Percentiles rank a stretch among this genome's conserved stretches.
Evolutionary conservation across 768 basidiomycete genomes (phyloP).

Genomic region (Nidularia pulvinata): DNA sequence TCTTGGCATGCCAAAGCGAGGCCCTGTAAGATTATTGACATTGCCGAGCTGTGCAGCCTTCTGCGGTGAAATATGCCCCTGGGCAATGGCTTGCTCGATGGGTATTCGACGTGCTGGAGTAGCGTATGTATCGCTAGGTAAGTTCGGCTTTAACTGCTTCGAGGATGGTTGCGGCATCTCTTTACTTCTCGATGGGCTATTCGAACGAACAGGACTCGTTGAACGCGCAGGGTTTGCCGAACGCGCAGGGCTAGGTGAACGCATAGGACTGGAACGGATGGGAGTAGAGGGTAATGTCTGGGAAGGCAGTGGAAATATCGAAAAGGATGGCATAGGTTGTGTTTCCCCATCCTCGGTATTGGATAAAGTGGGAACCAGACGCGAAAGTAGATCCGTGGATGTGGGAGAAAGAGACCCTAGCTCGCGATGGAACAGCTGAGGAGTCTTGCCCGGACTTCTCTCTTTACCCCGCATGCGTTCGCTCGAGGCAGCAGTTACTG

Average conservation of each 20-base stretch:
- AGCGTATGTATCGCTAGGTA: conserved; percentile 35
- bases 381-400: conserved; percentile 32
- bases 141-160: conserved; percentile 1
- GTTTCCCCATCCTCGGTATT: neutral
- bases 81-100: conserved; percentile 47
- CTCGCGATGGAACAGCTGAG: conserved; percentile 30
- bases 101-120: conserved; percentile 71
- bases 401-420: conserved; percentile 61
- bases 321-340: conserved; percentile 18
- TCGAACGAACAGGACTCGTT: conserved; percentile 1
- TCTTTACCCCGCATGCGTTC: neutral
- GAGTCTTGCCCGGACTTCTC: conserved; percentile 14
- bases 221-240: conserved; percentile 20
- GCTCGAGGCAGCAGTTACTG: neutral
- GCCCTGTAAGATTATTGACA: conserved; percentile 13
- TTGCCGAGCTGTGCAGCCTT: conserved; percentile 37
- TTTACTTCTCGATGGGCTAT: conserved; percentile 10
- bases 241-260: conserved; percentile 16
- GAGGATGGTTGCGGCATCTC: no score
- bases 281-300: conserved; percentile 10
- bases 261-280: conserved; percentile 15
- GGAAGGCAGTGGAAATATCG: conserved; percentile 25
- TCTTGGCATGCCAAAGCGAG: conserved; percentile 7
- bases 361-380: conserved; percentile 12
- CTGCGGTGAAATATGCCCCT: conserved; percentile 48